Percentiles rank a stretch among this genome's conserved stretches.
phyloP scores from a whole-genome alignment of 2,329 filamentous ascomycete genomes.

The Torrubiella hemipterigena region DNA sequence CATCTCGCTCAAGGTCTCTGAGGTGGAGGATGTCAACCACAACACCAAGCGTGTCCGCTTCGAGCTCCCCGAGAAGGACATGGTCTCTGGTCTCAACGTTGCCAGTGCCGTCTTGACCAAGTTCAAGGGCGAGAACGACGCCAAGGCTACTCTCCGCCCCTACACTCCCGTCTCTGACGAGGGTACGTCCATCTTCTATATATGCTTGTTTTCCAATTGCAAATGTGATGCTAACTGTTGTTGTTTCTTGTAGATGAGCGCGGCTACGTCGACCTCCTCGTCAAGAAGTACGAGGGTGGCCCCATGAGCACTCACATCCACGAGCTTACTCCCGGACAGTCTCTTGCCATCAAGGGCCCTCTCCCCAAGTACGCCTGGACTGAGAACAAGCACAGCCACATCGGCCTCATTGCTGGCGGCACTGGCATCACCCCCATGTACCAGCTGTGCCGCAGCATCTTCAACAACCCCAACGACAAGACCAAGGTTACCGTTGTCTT shows the following conservation, averaged over 20 bases:
- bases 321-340: conserved; percentile 68
- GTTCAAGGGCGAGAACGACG: conserved; percentile 69
- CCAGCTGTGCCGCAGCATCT: conserved; percentile 82
- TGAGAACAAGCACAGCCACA: conserved; percentile 86
- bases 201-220: not conserved
- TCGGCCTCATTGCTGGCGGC: conserved; percentile 80
- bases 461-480: conserved; percentile 92
- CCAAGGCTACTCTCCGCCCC: conserved; percentile 80
- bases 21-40: conserved; percentile 72
- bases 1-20: conserved; percentile 66
- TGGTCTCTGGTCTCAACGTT: conserved; percentile 70
- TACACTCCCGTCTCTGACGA: conserved; percentile 91
- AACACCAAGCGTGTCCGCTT: conserved; percentile 94
- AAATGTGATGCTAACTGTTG: conserved; percentile 6
- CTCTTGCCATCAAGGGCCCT: conserved; percentile 86
- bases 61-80: conserved; percentile 70
- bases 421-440: conserved; percentile 98
- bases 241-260: conserved; percentile 42
- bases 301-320: conserved; percentile 89
- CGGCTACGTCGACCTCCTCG: conserved; percentile 76
- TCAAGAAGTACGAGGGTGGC: conserved; percentile 85
- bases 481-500: conserved; percentile 95
- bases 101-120: conserved; percentile 87
- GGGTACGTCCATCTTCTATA: conserved; percentile 31
- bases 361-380: conserved; percentile 88